Base-by-base conservation (phyloP, 192 early-diverging fungal species). In the Gaertneriomyces sp. region DNA sequence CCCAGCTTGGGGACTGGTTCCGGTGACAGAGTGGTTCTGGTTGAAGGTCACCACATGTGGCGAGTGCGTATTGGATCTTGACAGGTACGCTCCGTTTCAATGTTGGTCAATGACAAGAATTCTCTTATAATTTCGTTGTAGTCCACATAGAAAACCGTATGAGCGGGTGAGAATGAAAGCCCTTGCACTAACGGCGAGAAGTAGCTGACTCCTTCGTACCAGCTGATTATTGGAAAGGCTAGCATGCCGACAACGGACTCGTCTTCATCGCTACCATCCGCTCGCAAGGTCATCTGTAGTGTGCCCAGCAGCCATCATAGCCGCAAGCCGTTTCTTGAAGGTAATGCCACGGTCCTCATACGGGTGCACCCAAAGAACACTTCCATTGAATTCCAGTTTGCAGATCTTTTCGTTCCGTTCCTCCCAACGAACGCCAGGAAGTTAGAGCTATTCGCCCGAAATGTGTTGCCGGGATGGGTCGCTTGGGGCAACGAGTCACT, bases 401-500 rank as follows among this genome's bases (percentile, higher is more conserved):
- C 55, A 58, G 60, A 58, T 20, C 4, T 62, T 4, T 60, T 61
- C 40, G 17, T 43, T 16, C 39, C 62, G 51, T 46, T 25, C 45
- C 42, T 49, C 42, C 65, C 45, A n/a, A 10, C 40, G 8, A 64
- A 63, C 54, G 14, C 79, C 10, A 52, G 52, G 2, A 77, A 78
- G 16, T 66, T 90, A 7, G 89, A 90, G 61, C 57, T 90, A 51
- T 90, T 90, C 75, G 87, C 86, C 10, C 67, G 89, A 14, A 83
- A 76, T 55, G 64, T 87, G 12, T 58, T 74, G 14, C 71, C 75
- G 38, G 82, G 79, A 6, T 86, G 85, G 76, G 68, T 79, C 0
- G 74, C 76, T 19, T 90, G 88, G 88, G 90, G 90, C 2, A 91
- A 91, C 49, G 87, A 91, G 68, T 72, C 74, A 46, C 60, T 88